Percentiles rank a stretch among this genome's conserved stretches.
Conservation (phyloP, 805 yeast genomes). For the Hanseniaspora lachancei region DNA sequence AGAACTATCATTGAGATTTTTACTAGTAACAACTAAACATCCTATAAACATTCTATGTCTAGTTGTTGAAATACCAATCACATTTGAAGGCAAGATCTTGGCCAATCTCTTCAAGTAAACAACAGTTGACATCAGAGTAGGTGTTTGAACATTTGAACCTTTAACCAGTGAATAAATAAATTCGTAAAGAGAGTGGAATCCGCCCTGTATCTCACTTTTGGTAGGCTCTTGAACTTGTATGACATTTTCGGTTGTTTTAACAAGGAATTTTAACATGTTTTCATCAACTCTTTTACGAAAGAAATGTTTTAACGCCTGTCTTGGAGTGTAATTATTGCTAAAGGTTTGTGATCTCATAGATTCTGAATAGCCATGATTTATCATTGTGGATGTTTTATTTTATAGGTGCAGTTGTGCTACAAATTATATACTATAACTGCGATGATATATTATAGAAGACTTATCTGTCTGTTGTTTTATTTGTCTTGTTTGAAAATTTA, state of each 20-base stretch:
- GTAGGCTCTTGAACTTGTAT: constrained; percentile 19
- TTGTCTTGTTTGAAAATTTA: no score
- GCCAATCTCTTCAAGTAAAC: constrained; percentile 72
- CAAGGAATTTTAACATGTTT: constrained; percentile 24
- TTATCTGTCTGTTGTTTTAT: no score
- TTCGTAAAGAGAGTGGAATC: constrained; percentile 35
- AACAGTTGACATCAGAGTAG: constrained; percentile 85
- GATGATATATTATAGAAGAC: background rate
- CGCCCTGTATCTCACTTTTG: constrained; percentile 15
- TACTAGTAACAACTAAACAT: constrained; percentile 80
- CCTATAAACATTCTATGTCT: constrained; percentile 88
- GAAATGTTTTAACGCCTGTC: constrained; percentile 22
- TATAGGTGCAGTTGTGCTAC: background rate
- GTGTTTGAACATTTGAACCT: constrained; percentile 84
- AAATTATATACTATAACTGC: background rate
- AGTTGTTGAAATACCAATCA: constrained; percentile 84
- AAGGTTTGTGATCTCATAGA: background rate
- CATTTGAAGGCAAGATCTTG: constrained; percentile 67
- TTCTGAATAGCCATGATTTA: background rate
- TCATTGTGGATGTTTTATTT: background rate
- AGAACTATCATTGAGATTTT: constrained; percentile 80
- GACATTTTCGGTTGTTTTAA: constrained; percentile 22
- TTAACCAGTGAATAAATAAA: constrained; percentile 64
- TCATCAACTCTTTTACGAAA: constrained; percentile 21
- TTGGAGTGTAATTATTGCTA: constrained; percentile 3